Evolutionary conservation across 2,329 filamentous ascomycete genomes (phyloP).

Genomic region (Xylaria digitata): DNA sequence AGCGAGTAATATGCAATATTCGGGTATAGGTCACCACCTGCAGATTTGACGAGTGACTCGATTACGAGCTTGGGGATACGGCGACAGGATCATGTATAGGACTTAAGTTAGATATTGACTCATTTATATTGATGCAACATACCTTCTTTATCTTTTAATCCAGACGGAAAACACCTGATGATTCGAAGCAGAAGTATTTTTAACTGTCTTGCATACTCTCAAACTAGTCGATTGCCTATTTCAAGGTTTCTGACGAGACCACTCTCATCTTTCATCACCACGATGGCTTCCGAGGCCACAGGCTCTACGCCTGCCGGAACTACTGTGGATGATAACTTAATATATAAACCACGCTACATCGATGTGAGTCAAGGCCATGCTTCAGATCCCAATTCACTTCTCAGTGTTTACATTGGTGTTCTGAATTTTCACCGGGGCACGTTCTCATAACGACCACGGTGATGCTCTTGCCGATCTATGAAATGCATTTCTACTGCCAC

Average conservation of each 20-base stretch:
- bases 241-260: conserved; percentile 29
- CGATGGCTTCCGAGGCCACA: conserved; percentile 45
- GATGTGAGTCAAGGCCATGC: conserved; percentile 62
- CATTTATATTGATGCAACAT: conserved; percentile 21
- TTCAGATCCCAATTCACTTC: background rate
- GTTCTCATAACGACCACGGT: background rate
- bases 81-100: background rate
- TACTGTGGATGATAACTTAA: conserved; percentile 31
- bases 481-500: background rate
- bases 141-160: background rate
- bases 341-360: conserved; percentile 66
- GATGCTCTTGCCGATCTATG: background rate
- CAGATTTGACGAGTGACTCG: background rate
- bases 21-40: background rate
- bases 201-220: conserved; percentile 27
- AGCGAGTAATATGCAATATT: conserved; percentile 17
- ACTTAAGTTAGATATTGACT: conserved; percentile 18
- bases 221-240: conserved; percentile 21
- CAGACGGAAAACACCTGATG: conserved; percentile 28
- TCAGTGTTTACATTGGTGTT: background rate
- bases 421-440: background rate
- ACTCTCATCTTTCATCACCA: conserved; percentile 36
- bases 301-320: conserved; percentile 38
- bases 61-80: background rate
- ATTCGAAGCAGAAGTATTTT: conserved; percentile 33